A percentile compares a stretch with the other conserved stretches of the same genome.
phyloP scores from a whole-genome alignment of 305 asterid genomes.

The Salvia sclarea region DNA sequence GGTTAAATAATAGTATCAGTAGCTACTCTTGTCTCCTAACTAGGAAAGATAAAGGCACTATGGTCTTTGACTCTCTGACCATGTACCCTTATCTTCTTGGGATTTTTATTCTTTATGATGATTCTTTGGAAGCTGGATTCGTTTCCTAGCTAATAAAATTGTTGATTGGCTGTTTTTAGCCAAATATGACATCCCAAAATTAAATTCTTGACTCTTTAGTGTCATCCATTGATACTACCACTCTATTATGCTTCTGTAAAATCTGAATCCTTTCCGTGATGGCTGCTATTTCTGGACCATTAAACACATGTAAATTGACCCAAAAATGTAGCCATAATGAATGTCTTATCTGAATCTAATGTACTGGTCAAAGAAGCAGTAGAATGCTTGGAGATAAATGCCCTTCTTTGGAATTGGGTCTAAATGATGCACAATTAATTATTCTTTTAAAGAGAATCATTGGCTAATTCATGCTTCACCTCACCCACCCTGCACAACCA shows the following conservation, averaged over 20 bases:
- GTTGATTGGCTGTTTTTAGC: not conserved
- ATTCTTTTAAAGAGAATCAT: not conserved
- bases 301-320: not conserved
- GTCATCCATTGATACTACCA: not conserved
- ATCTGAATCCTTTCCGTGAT: not conserved
- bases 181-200: not conserved
- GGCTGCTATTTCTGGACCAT: not conserved
- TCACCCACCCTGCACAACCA: not conserved
- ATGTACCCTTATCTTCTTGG: not conserved
- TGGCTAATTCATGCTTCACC: not conserved
- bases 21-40: slow-evolving; percentile 7
- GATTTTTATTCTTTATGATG: not conserved
- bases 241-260: not conserved
- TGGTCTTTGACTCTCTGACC: not conserved
- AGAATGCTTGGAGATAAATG: too few species aligned
- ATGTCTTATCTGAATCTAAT: not conserved
- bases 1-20: not conserved
- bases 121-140: not conserved
- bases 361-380: too few species aligned
- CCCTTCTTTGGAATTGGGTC: not conserved
- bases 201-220: not conserved
- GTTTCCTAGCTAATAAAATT: not conserved
- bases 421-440: not conserved
- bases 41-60: not conserved
- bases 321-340: not conserved